Evolutionary conservation across 169 alveolate genomes (phyloP), one percentile per base, ranked within the genome.

Genomic region (Plasmodium vivax): DNA sequence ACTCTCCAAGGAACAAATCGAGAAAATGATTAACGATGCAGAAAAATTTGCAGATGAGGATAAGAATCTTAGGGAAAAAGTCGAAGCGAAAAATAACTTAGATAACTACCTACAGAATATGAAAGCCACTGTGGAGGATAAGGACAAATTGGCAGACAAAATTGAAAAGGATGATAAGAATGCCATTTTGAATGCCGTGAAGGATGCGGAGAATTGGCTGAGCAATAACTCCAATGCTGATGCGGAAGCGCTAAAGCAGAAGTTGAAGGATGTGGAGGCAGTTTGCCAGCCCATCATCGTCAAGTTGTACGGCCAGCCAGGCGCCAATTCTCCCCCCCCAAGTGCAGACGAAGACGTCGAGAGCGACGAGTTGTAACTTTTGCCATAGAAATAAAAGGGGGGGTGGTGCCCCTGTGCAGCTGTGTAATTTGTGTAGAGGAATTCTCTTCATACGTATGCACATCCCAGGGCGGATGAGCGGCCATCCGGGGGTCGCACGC

Each of bases 31-130:
- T 81, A 97, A 96, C 95, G 99, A 98, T 93, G 99, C 99, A 30
- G 99, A 98, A 96, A 98, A 98, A 74, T 98, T 97, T 96, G 99
- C 99, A 30, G 99, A 97, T 90, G 98, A 98, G 96, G 99, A 99
- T 97, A 98, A 98, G 96, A 90, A 94, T 14, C 97, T 98, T 54
- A 97, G 97, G 58, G 98, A 97, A 98, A 98, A 94, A 95, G 98
- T 99, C 73, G 99, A 98, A 95, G 98, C 99, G 73, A 99, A 97
- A 96, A 98, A 98, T 95, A 97, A 98, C 4, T 96, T 99, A 34
- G 99, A 99, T 88, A 96, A 96, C 96, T 99, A 98, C 92, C 93
- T 98, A 88, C 98, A 97, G 96, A 97, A 98, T 34, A 98, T 99
- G 99, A 98, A 97, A 97, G 97, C 97, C 95, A 96, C 99, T 43